Base-by-base conservation (phyloP, 164 flowering plant genomes). In the Saururus chinensis region DNA sequence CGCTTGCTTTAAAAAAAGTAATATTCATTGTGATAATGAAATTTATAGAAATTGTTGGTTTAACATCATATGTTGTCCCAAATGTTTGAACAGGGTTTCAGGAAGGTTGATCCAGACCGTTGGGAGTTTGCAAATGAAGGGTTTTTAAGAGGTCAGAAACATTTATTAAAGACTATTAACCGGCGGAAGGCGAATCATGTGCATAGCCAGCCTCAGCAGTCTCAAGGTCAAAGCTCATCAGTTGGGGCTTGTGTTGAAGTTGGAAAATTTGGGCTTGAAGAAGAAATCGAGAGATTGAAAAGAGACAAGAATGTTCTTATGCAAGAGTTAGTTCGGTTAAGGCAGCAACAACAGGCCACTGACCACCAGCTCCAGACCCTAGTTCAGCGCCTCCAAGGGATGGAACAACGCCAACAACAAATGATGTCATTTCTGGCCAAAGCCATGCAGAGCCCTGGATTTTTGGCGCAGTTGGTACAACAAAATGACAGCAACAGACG, bases 101-200 rank as follows among this genome's bases (percentile, higher is more conserved):
- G 92, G 74, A 92, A 92, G 74, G 96, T 92, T 67, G 96, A 92
- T 77, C 96, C 98, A 24, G 97, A 92, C 64, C 84, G 92, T 40
- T 89, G 96, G 96, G 98, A 92, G 71, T 92, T 92, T 69, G 98
- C 98, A 51, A 92, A 92, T 64, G 98, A 92, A 76, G 92, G 96
- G 19, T 92, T 92, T 61, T 65, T 92, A 61, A 80, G 90, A 73
- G 96, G 95, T 66, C 92, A 89, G 62, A 88, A 85, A 57, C 96
- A 92, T 65, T 70, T 89, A 61, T 79, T 92, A 56, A 88, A 70
- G 75, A 85, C 52, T 55, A 92, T 92, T 42, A 75, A 57, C 41
- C 71, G 98, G 56, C 75, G 91, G 40, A 92, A 87, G 69, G 81
- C 98, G 51, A 77, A 80, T 23, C 84, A 80, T 67, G 86, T 79